phyloP scores from a whole-genome alignment of 83 land plant species.

The Larix sibirica region DNA sequence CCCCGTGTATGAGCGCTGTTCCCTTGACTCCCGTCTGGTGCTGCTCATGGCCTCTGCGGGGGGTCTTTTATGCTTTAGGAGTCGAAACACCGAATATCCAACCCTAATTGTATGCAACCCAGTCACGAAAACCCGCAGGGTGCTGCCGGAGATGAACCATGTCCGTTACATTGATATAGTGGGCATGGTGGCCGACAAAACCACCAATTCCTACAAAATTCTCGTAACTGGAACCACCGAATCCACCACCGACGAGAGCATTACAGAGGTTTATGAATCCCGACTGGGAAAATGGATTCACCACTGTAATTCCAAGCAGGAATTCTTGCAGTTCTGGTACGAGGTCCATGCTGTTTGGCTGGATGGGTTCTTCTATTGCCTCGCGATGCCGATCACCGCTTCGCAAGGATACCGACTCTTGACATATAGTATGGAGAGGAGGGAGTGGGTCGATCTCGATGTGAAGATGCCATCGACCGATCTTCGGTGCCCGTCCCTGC shows the following conservation, averaged over 20 bases:
- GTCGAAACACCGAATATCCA: constrained; percentile 16
- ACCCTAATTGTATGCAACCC: constrained; percentile 27
- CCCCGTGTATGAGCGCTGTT: constrained; percentile 23
- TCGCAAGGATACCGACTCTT: constrained; percentile 19
- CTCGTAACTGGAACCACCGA: constrained; percentile 28
- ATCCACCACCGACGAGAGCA: constrained; percentile 9
- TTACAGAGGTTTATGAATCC: constrained; percentile 39
- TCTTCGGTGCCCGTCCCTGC: constrained; percentile 24
- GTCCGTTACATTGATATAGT: constrained; percentile 22
- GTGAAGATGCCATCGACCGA: constrained; percentile 23
- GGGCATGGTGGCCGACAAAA: constrained; percentile 28
- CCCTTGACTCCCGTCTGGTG: constrained; percentile 17
- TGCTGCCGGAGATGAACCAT: constrained; percentile 20
- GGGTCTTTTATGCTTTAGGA: constrained; percentile 29
- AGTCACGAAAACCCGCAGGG: constrained; percentile 6
- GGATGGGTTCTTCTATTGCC: constrained; percentile 25
- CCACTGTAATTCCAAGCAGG: constrained; percentile 23
- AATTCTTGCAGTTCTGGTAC: constrained; percentile 27
- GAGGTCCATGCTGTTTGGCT: constrained; percentile 27
- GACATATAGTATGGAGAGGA: constrained; percentile 16
- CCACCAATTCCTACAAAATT: constrained; percentile 25
- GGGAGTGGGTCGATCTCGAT: constrained; percentile 20
- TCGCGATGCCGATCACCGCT: constrained; percentile 17
- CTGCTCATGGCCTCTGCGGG: constrained; percentile 26
- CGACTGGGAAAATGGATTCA: constrained; percentile 17